Evolutionary conservation across 2,329 filamentous ascomycete species (phyloP).

Genomic region (Rhexocercosporidium sp.): DNA sequence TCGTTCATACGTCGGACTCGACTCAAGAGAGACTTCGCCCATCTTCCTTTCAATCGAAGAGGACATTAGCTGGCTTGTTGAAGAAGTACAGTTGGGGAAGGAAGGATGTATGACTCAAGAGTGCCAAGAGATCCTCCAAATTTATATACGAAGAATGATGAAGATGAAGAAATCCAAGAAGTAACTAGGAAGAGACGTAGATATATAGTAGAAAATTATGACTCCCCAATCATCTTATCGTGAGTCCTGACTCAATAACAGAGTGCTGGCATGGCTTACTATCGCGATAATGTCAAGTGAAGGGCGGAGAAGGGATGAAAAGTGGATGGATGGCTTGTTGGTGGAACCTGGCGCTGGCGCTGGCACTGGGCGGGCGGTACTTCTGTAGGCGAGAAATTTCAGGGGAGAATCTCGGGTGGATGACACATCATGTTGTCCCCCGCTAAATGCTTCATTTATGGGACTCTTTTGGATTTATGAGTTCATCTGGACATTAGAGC

Average conservation of each 20-base stretch:
- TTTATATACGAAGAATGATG: background rate
- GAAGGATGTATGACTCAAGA: background rate
- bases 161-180: background rate
- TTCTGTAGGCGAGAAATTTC: background rate
- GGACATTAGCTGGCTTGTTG: background rate
- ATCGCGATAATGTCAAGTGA: background rate
- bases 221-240: background rate
- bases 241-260: constrained; percentile 3
- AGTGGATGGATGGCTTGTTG: background rate
- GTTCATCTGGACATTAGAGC: no score
- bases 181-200: background rate
- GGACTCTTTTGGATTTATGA: no score
- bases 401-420: background rate
- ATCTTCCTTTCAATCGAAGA: constrained; percentile 23
- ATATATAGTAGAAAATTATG: background rate
- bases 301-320: background rate
- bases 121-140: background rate
- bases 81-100: background rate
- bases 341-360: background rate
- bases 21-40: constrained; percentile 28
- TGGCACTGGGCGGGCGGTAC: background rate
- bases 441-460: background rate
- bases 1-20: constrained; percentile 30
- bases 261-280: background rate
- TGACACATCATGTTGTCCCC: background rate